Conservation (phyloP, 192 early-diverging fungal species). For the Coemansia javaensis region DNA sequence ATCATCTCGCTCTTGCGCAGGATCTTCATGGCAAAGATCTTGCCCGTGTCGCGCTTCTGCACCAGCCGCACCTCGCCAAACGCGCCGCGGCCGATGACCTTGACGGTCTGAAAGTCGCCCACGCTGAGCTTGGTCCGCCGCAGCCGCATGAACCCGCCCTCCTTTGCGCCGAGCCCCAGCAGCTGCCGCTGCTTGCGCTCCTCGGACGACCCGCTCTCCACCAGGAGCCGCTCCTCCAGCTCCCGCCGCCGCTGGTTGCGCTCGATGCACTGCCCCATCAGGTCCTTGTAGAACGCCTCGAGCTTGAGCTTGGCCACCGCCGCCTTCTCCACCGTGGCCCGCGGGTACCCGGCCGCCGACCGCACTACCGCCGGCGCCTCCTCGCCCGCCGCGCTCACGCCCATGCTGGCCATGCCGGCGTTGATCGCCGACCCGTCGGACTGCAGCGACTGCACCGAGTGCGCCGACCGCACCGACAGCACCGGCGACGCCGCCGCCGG, state of each 20-base stretch:
- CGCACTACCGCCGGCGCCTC: slow-evolving; percentile 60
- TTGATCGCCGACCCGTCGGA: slow-evolving; percentile 46
- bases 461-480: slow-evolving; percentile 39
- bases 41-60: slow-evolving; percentile 93
- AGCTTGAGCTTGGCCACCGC: slow-evolving; percentile 86
- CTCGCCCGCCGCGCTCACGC: slow-evolving; percentile 25
- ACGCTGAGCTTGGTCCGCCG: slow-evolving; percentile 84
- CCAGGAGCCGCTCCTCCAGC: slow-evolving; percentile 68
- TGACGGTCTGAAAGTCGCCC: slow-evolving; percentile 90
- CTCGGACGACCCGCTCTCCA: slow-evolving; percentile 70
- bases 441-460: slow-evolving; percentile 45
- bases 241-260: slow-evolving; percentile 73
- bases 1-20: slow-evolving; percentile 96
- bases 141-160: slow-evolving; percentile 90
- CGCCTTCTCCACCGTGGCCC: slow-evolving; percentile 78
- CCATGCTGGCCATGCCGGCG: slow-evolving; percentile 49
- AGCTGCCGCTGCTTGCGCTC: slow-evolving; percentile 87
- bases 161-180: slow-evolving; percentile 72
- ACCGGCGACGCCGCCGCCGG: slow-evolving; percentile 39
- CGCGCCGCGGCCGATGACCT: slow-evolving; percentile 98
- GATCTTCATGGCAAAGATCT: slow-evolving; percentile 98
- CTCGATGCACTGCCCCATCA: slow-evolving; percentile 86
- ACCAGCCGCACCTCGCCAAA: slow-evolving; percentile 98
- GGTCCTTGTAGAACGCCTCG: slow-evolving; percentile 87
- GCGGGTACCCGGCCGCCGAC: slow-evolving; percentile 72